Percentiles rank a stretch among this genome's conserved stretches.
These are phyloP conservation scores for Combretum micranthum DNA, from an alignment of 345 rosid species.

Conservation along the genomic window DNA sequence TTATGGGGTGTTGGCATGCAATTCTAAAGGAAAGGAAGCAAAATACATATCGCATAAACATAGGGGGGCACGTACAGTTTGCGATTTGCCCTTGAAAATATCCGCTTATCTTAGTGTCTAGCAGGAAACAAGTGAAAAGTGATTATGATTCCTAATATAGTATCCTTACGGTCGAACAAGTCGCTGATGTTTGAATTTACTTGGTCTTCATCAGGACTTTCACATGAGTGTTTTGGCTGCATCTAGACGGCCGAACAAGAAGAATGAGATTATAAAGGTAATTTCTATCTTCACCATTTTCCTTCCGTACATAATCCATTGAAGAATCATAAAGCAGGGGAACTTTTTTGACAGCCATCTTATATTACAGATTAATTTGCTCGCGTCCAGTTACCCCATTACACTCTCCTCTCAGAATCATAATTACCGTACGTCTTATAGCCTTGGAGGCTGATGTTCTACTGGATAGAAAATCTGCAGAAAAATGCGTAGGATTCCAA, in stretches of 20 bases:
- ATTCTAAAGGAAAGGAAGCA: no score
- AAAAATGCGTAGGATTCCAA: background rate
- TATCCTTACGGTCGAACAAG: background rate
- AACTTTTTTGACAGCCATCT: background rate
- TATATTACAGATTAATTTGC: constrained; percentile 65
- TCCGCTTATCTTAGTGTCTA: no score
- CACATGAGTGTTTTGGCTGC: constrained; percentile 91
- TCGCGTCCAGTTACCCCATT: constrained; percentile 31
- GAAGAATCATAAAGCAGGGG: background rate
- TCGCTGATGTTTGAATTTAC: no score
- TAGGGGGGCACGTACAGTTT: no score
- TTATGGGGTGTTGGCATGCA: no score
- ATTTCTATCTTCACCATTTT: background rate
- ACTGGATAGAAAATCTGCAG: background rate
- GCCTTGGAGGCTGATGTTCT: constrained; percentile 31
- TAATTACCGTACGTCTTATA: constrained; percentile 13
- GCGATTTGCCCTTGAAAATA: no score
- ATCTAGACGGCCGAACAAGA: constrained; percentile 63
- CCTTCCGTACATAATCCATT: background rate
- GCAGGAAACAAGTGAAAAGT: no score
- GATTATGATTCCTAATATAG: background rate
- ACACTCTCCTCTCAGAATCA: constrained; percentile 16
- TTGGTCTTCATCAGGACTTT: constrained; percentile 47
- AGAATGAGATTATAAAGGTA: constrained; percentile 92
- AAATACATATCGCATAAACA: no score